A percentile compares a stretch with the other conserved stretches of the same genome.
Evolutionary conservation across 768 basidiomycete genomes (phyloP).

Genomic region (Myochromella boudieri): DNA sequence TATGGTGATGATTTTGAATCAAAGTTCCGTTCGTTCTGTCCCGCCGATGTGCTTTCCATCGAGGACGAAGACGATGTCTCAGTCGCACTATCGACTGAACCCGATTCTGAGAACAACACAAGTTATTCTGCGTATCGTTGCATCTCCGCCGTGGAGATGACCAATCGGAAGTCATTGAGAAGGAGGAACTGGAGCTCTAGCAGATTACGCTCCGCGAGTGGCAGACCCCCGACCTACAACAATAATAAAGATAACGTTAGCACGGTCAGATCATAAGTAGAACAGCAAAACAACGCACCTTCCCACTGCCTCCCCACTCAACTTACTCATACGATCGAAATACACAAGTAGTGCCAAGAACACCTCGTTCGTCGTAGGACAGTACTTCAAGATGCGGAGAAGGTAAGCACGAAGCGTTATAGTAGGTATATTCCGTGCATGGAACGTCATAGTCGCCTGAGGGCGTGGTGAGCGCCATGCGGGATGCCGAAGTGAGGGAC

Average conservation of each 20-base stretch:
- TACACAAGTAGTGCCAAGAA: slow-evolving; percentile 94
- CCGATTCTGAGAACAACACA: slow-evolving; percentile 70
- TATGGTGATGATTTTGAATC: too few species aligned
- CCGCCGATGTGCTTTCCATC: too few species aligned
- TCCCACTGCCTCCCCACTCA: slow-evolving; percentile 51
- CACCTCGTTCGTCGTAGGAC: slow-evolving; percentile 97
- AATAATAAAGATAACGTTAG: slow-evolving; percentile 36
- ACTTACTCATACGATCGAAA: slow-evolving; percentile 91
- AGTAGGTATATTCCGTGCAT: slow-evolving; percentile 93
- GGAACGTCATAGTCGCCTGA: slow-evolving; percentile 89
- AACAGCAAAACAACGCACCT: slow-evolving; percentile 88
- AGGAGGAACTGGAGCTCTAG: slow-evolving; percentile 97
- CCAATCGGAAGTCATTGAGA: slow-evolving; percentile 92
- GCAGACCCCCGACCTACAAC: slow-evolving; percentile 89
- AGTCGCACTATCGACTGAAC: too few species aligned
- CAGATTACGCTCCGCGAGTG: slow-evolving; percentile 89
- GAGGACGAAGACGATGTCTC: too few species aligned
- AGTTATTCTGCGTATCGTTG: slow-evolving; percentile 93
- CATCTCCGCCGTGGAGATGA: slow-evolving; percentile 88
- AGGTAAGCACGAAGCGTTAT: slow-evolving; percentile 95
- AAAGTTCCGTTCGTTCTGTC: too few species aligned
- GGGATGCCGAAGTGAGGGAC: slow-evolving; percentile 77
- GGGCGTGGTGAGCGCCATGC: slow-evolving; percentile 68
- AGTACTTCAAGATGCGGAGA: slow-evolving; percentile 94
- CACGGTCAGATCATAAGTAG: too few species aligned